Evolutionary conservation across 2,329 filamentous ascomycete genomes (phyloP), one percentile per base, ranked within the genome.

Genomic region (Fusarium sp.): DNA sequence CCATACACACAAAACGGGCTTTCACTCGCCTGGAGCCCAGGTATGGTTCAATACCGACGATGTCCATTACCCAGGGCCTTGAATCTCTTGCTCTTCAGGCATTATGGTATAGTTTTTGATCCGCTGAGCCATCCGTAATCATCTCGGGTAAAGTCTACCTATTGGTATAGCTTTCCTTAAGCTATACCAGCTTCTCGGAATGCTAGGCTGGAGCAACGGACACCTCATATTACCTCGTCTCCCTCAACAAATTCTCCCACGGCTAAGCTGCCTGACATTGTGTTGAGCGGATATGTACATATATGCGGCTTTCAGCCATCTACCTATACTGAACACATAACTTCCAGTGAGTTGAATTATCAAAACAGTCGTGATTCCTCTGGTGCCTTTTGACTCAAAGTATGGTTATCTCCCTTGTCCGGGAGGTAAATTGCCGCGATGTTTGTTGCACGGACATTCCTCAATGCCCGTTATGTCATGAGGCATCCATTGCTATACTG

Each of bases 161-260:
- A 52, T 33, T 33, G 12, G 33, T 33, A 33, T 35, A 24, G 31
- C 48, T 73, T 70, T 66, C 51, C 51, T 74, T 72, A 60, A 66
- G 61, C 73, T 66, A 69, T 69, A 65, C 41, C 67, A 65, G 44
- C 63, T 69, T 75, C 75, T 71, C 73, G 55, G 63, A 74, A 73
- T 57, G 66, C 65, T 65, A 65, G 22, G 28, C 36, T 57, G 58
- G 64, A 62, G 56, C 60, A 70, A 52, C 26, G 58, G 59, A 45
- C 45, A 67, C 59, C 47, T 56, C 24, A 54, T 49, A 44, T 35
- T 24, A 44, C 38, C 63, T 61, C 41, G 47, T 49, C 31, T 57
- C 38, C 47, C 33, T 41, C 33, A 49, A 42, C 51, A 41, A 13
- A 20, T 33, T 51, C 47, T 15, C 26, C 26, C 8, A 39, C 39